Base-by-base conservation (phyloP, 441 rosid genomes). In the Eutrema salsugineum region DNA sequence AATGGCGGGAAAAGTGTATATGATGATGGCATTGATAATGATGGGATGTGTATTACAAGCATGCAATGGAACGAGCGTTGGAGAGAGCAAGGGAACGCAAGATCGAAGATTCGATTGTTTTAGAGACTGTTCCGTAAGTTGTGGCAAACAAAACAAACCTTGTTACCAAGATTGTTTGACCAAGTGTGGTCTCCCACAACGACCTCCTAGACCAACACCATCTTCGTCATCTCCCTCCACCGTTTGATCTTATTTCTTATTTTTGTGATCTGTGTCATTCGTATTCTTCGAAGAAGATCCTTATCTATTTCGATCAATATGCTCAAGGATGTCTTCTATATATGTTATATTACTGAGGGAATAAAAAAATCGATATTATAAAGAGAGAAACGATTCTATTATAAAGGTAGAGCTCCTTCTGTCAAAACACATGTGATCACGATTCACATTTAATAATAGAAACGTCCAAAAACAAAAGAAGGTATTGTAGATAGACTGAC, bases 151-250 rank as follows among this genome's bases (percentile, higher is more conserved):
- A 5, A 75, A 68, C 69, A 35, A 75, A 54, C 16, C 64, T 7
- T 75, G 78, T 68, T 75, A 68, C 38, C 9, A 75, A 2, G 30
- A 8, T n/a, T 75, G 74, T 62, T 68, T 75, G 60, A 54, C 53
- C 0, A 62, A 36, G 28, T 75, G 78, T 63, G 64, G 64, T 75
- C 65, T 75, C 53, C 74, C 78, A 14, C 51, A 62, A 33, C 3
- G 11, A 1, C 40, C 30, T 27, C 7, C 59, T 17, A 55, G 1
- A 64, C 12, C 43, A 47, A 0, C 36, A 15, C 0, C 36, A 15
- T 14, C 44, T 5, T 1, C 55, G 66, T 11, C 78, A 20, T 11
- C 48, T 40, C 32, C 63, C 11, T 17, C 51, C 43, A 27, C 49
- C 64, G 5, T 36, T 11, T 71, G 5, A 61, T 63, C 28, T 40